Base-by-base conservation (phyloP, 1,284 basidiomycete genomes). In the Ceratobasidium theobromae region DNA sequence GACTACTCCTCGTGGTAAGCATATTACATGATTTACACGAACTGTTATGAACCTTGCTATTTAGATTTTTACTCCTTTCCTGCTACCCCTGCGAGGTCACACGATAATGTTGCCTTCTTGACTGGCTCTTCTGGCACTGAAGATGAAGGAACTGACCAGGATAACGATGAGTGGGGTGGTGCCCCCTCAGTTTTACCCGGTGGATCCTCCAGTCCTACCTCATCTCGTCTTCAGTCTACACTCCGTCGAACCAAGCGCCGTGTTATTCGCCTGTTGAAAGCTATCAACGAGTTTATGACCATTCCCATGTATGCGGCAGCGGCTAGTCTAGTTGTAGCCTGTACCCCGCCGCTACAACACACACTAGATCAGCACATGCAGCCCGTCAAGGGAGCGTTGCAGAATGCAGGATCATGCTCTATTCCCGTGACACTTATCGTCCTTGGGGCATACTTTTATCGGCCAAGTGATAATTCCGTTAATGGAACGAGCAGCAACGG, bases 401-500 rank as follows among this genome's bases (percentile, higher is more conserved):
- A 80, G 23, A 79, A 81, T 27, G 87, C 89, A 0, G 92, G 93
- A 1, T 84, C 83, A 71, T 95, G 92, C 72, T 91, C 90, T 0
- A 88, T 98, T 70, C 95, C 95, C 0, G 75, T 97, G 25, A 97
- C 95, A 1, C 80, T 98, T 40, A 83, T 98, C 68, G 93, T 97
- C 6, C 86, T 98, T 46, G 95, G 95, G 16, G 93, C 91, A 5
- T 97, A 95, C 80, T 97, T 97, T 76, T 88, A 90, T 69, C 51
- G 46, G 23, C 35, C 66, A 27, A 49, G 46, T 32, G 41, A 68
- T 32, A 25, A 57, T 4, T 3, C 52, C 14, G 33, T 25, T 6
- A 52, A 30, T 16, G 30, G 23, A 18, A 41, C 45, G 8, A 64
- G n/a, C 38, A 51, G 49, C n/a, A 16, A n/a, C 21, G 5, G 18